These are phyloP conservation scores for Cladosporium oxysporum DNA, from an alignment of 2,329 filamentous ascomycete species.

Conservation along the genomic window DNA sequence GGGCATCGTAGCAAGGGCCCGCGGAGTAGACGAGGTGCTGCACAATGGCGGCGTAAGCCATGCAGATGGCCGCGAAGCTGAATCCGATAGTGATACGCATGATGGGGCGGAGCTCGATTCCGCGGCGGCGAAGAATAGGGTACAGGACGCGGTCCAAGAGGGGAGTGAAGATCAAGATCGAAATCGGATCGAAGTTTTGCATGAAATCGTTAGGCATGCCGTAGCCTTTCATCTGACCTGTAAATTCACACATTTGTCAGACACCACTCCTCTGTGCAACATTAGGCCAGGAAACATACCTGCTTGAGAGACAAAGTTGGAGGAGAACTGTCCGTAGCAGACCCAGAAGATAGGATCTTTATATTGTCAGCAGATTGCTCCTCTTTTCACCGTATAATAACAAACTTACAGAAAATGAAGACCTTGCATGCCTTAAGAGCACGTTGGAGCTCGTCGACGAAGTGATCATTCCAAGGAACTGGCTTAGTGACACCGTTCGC, in stretches of 20 bases:
- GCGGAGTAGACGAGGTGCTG: conserved; percentile 58
- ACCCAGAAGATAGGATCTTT: conserved; percentile 49
- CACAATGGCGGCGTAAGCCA: conserved; percentile 58
- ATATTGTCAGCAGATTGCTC: neutral
- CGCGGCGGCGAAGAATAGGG: conserved; percentile 45
- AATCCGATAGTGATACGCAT: conserved; percentile 56
- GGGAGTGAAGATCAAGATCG: conserved; percentile 50
- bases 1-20: conserved; percentile 54
- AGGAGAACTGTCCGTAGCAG: conserved; percentile 42
- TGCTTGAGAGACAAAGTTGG: conserved; percentile 52
- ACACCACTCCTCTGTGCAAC: neutral
- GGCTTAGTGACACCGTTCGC: conserved; percentile 49
- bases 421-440: conserved; percentile 68
- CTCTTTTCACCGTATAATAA: neutral
- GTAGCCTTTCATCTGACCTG: conserved; percentile 48
- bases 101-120: conserved; percentile 50
- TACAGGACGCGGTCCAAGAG: conserved; percentile 49
- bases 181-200: conserved; percentile 50
- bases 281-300: neutral
- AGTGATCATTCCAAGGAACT: conserved; percentile 67
- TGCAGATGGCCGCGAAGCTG: conserved; percentile 54
- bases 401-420: conserved; percentile 50
- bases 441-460: conserved; percentile 71
- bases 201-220: conserved; percentile 52
- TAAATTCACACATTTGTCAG: neutral